Evolutionary conservation across 257 asterid genomes (phyloP), one percentile per base, ranked within the genome.

Genomic region (Catharanthus roseus): DNA sequence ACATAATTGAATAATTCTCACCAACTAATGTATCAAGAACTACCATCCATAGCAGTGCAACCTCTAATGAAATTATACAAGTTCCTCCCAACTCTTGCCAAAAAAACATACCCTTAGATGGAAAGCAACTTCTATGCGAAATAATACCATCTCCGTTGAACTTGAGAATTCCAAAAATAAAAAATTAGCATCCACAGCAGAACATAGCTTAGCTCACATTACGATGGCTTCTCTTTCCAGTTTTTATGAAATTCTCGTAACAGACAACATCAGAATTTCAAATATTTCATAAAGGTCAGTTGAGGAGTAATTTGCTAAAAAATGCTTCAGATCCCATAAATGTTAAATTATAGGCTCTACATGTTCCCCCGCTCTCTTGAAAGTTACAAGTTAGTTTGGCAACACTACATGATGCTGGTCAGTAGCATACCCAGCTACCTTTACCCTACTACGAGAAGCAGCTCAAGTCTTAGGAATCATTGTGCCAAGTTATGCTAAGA

Each of bases 1-100:
- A 50, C 21, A 57, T 60, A 33, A n/a, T 18, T 34, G 55, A 72
- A 69, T 60, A 44, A 55, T 1, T 24, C 5, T 13, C 36, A 34
- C 38, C 54, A 68, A 33, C 72, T 68, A 41, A 51, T 10, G 47
- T 11, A 33, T 53, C 65, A 69, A 10, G 16, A 53, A 33, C n/a
- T n/a, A n/a, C n/a, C n/a, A n/a, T n/a, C n/a, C n/a, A n/a, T n/a
- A n/a, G 0, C 5, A 11, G 41, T 44, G 54, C 56, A 26, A 34
- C 42, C 23, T 45, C 54, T 44, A 28, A 11, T 28, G 21, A 67
- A 45, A 15, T 10, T 28, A n/a, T 42, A 26, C 5, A 21, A 24
- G 56, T 66, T 42, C 55, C 70, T 4, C 50, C 26, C 5, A 31
- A 2, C 29, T 50, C 10, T 10, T 68, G n/a, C 49, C 49, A 50